Base-by-base conservation (phyloP, 2,329 filamentous ascomycete genomes). In the Paraphoma chrysanthemicola region DNA sequence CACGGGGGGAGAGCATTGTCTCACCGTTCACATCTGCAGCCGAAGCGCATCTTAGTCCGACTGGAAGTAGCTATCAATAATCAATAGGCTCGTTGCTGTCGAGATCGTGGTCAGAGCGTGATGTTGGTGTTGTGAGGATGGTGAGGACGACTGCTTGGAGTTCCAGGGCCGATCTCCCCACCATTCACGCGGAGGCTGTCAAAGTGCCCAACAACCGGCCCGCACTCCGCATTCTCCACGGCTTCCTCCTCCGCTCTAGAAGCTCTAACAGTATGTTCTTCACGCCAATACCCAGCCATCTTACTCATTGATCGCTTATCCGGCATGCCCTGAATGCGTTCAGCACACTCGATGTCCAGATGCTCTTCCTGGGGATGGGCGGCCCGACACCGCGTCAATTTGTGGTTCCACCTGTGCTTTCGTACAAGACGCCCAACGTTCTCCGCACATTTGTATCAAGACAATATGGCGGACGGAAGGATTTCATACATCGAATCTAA, bases 391-490 rank as follows among this genome's bases (percentile, higher is more conserved):
- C 33, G 33, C 33, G 33, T 36, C 10, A 36, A 36, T 36, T 14
- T 36, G 33, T 36, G 14, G 33, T 36, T 36, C 33, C 10, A 36
- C 3, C 33, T 36, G 33, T 36, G 33, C 33, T 36, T 36, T 14
- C 23, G 41, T 49, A 43, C 56, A 55, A 58, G 46, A 7, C 45
- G 43, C 33, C 30, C 39, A 45, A 46, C 33, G 14, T 36, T 36
- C 33, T 36, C 33, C 33, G 33, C 33, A 36, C 17, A 23, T 10
- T 28, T 23, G 16, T 6, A 23, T 28, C 17, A 14, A 41, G 48
- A 29, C 23, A 33, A 43, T 43, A 36, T 42, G 28, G 38, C 48
- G 44, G 44, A 29, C 44, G 44, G 44, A 47, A 31, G 44, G 44
- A 47, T n/a, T 47, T 31, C 12, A 16, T 17, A 11, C 28, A 10